Base-by-base conservation (phyloP, 2,329 filamentous ascomycete species). In the Diaporthe humulicola region DNA sequence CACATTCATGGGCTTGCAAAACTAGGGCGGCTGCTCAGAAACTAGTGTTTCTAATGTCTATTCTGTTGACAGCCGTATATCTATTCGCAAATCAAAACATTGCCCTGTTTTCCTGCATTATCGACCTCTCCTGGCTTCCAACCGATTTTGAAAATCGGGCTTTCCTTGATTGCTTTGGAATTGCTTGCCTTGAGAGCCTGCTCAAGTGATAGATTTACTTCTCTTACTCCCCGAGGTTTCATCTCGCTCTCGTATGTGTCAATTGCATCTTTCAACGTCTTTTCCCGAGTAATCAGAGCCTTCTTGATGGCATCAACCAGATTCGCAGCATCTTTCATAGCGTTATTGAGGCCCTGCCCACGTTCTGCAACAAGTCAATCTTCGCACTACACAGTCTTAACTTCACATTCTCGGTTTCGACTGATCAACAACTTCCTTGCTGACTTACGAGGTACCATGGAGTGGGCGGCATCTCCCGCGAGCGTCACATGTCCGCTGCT, bases 371-470 rank as follows among this genome's bases (percentile, higher is more conserved):
- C 17, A 25, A 48, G 40, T 64, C 19, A 64, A 25, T 48, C n/a
- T 30, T 30, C 33, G 4, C n/a, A 5, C 2, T 17, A 19, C 8
- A 14, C 1, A 19, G 22, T 0, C 36, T 14, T 14, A 4, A 42
- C 14, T 0, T n/a, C 30, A 33, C 7, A 4, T 40, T 17, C 30
- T 14, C n/a, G 3, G 25, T 15, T 4, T 61, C n/a, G 8, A 0
- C 5, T 15, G 9, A 22, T 30, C 4, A 42, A n/a, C 36, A 15
- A 58, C 3, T 28, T 25, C 2, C 5, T 25, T 19, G 3, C 9
- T 12, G n/a, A 48, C 60, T 64, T 48, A 64, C 60, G 40, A 64
- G 40, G 60, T 15, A 64, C 60, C 60, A 64, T 64, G 17, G 60
- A 64, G 40, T 64, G 60, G 22, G 60, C 60, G 5, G 60, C 60